phyloP scores from a whole-genome alignment of 441 rosid species.

The Oxalis stricta region DNA sequence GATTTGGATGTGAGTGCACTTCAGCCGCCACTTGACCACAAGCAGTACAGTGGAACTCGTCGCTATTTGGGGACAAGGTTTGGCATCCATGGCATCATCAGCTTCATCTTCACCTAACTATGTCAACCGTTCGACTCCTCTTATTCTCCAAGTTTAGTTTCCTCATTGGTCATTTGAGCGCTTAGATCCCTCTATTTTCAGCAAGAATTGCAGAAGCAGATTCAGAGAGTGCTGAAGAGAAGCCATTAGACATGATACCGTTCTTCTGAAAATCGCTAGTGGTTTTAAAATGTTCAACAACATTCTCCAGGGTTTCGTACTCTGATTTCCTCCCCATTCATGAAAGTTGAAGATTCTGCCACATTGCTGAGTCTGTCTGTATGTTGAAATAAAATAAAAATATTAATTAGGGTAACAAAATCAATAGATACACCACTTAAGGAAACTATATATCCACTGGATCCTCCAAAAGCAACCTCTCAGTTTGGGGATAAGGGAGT shows the following conservation, averaged over 20 bases:
- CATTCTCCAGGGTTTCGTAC: too few species aligned
- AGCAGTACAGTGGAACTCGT: constrained; percentile 61
- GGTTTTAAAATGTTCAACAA: constrained; percentile 20
- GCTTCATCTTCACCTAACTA: constrained; percentile 37
- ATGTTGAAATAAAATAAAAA: too few species aligned
- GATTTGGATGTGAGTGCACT: constrained; percentile 73
- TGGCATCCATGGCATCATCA: constrained; percentile 16
- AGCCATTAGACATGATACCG: constrained; percentile 22
- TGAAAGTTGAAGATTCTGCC: too few species aligned
- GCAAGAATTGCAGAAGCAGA: constrained; percentile 18
- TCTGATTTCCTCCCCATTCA: too few species aligned
- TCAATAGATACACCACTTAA: too few species aligned
- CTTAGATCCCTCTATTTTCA: constrained; percentile 26
- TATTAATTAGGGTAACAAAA: too few species aligned
- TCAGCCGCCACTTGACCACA: constrained; percentile 50
- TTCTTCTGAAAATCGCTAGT: constrained; percentile 14
- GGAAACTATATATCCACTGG: too few species aligned
- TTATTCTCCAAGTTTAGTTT: background rate
- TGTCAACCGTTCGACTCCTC: constrained; percentile 10
- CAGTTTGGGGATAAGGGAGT: too few species aligned
- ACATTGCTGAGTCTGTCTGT: too few species aligned
- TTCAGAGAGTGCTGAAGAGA: constrained; percentile 18
- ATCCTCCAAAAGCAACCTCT: too few species aligned
- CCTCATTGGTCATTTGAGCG: constrained; percentile 32
- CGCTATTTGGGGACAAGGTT: constrained; percentile 18